Conservation (phyloP, 768 basidiomycete genomes). For the Cyclocybe cylindracea region DNA sequence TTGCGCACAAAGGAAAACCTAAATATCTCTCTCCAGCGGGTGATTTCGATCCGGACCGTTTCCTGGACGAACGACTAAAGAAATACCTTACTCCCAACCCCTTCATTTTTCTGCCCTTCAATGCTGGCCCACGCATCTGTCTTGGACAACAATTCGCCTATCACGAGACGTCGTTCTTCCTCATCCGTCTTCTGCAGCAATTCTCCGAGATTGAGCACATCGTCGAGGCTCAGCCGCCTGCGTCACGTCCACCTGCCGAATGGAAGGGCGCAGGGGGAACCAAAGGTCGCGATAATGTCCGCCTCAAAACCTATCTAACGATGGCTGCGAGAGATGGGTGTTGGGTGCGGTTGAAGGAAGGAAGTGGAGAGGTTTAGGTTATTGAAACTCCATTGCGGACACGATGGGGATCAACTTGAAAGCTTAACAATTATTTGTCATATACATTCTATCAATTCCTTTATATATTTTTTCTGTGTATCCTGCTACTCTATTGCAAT, state of each 20-base stretch:
- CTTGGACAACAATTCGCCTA: slow-evolving; percentile 67
- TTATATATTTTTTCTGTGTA: no score
- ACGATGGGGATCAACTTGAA: no score
- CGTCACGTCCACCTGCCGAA: slow-evolving; percentile 40
- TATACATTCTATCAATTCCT: no score
- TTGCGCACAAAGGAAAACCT: background rate
- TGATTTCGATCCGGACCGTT: slow-evolving; percentile 66
- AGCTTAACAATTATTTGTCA: no score
- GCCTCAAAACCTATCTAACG: slow-evolving; percentile 52
- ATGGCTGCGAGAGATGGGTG: slow-evolving; percentile 39
- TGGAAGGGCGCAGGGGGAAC: slow-evolving; percentile 41
- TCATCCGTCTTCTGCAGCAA: slow-evolving; percentile 58
- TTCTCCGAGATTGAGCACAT: slow-evolving; percentile 50
- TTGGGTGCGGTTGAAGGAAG: slow-evolving; percentile 29
- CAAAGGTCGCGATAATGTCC: slow-evolving; percentile 47
- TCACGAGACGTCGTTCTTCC: slow-evolving; percentile 63
- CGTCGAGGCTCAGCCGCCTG: slow-evolving; percentile 43
- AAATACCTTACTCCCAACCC: slow-evolving; percentile 60
- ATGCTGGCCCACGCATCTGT: slow-evolving; percentile 53
- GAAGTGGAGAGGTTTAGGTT: background rate
- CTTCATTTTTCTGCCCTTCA: slow-evolving; percentile 57
- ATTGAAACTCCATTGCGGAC: no score
- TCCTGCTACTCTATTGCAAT: no score
- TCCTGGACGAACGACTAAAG: slow-evolving; percentile 59
- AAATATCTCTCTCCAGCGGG: slow-evolving; percentile 36